These are phyloP conservation scores for Gentiana dahurica DNA, from an alignment of 257 asterid species.

Conservation along the genomic window DNA sequence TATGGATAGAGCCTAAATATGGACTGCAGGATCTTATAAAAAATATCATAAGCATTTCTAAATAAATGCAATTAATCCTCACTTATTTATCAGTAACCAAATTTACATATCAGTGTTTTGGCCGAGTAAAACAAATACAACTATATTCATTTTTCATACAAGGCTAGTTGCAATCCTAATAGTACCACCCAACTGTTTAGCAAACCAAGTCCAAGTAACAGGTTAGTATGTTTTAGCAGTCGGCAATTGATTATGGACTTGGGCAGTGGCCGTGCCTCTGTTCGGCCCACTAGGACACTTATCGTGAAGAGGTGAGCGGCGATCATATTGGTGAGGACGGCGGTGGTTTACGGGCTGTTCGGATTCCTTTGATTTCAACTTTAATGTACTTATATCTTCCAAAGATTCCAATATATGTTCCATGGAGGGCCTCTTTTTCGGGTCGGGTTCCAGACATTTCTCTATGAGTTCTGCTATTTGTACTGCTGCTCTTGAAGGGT, in stretches of 20 bases:
- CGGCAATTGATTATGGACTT: background rate
- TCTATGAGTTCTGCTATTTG: conserved; percentile 31
- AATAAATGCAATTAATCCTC: too few relatives aligned
- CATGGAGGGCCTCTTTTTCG: conserved; percentile 60
- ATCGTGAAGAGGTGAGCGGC: conserved; percentile 18
- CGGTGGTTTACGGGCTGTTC: background rate
- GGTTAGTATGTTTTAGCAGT: conserved; percentile 16
- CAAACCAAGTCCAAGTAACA: background rate
- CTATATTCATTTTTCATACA: too few relatives aligned
- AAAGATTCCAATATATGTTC: conserved; percentile 31
- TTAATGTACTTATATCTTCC: conserved; percentile 23
- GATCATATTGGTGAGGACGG: background rate
- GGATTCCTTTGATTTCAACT: conserved; percentile 17
- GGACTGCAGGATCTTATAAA: too few relatives aligned
- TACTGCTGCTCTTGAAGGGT: conserved; percentile 41
- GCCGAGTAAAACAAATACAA: too few relatives aligned
- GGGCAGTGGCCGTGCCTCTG: conserved; percentile 1
- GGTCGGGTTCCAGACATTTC: conserved; percentile 58
- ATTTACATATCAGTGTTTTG: too few relatives aligned
- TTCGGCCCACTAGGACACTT: conserved; percentile 15
- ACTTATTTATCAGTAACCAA: too few relatives aligned
- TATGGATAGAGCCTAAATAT: too few relatives aligned
- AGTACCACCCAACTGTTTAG: too few relatives aligned
- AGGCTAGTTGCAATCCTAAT: too few relatives aligned
- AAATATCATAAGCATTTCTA: too few relatives aligned